Evolutionary conservation across 2,329 filamentous ascomycete genomes (phyloP), one percentile per base, ranked within the genome.

Genomic region (Fusarium proliferatum): DNA sequence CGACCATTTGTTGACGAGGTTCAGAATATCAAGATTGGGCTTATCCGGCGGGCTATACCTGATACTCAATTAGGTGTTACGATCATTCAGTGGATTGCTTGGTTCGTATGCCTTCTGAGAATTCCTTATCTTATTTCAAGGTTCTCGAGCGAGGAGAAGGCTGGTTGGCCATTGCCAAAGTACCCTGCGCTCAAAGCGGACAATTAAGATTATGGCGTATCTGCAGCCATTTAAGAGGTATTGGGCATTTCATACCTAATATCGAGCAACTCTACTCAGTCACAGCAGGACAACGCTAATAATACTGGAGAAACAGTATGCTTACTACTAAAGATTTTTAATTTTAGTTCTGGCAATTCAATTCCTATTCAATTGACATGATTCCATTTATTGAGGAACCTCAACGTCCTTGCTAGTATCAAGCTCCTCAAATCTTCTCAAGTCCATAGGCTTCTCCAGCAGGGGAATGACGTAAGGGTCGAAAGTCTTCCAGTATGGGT

Each of bases 401-500:
- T 80, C 82, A 12, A 86, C 85, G 36, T 85, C 84, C 77, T 85
- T 84, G 73, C 82, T 85, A 12, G 88, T 89, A 71, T 92, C 89
- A 77, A 92, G 81, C 82, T 94, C 92, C 80, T 93, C 89, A 72
- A 89, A 87, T 51, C 92, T 84, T 61, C 91, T 84, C 69, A 94
- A 80, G 80, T 94, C 92, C 91, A 94, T 94, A 13, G 88, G 86
- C 79, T 86, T 87, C 74, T 90, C 91, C 57, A 94, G 82, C 65
- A 94, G 79, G 6, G 92, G 92, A 53, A 90, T 85, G 36, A 94
- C 92, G 76, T 93, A 94, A 10, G 91, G 90, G 80, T 94, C 92
- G 76, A 94, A 94, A 2, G 92, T 93, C 84, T 93, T 88, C 91
- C 91, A 93, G 85, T 93, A 93, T 0, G 91, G 91, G 81, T 93